A percentile compares a stretch with the other conserved stretches of the same genome.
Conservation (phyloP, 2,329 filamentous ascomycete species). For the Penicillium occitanis region DNA sequence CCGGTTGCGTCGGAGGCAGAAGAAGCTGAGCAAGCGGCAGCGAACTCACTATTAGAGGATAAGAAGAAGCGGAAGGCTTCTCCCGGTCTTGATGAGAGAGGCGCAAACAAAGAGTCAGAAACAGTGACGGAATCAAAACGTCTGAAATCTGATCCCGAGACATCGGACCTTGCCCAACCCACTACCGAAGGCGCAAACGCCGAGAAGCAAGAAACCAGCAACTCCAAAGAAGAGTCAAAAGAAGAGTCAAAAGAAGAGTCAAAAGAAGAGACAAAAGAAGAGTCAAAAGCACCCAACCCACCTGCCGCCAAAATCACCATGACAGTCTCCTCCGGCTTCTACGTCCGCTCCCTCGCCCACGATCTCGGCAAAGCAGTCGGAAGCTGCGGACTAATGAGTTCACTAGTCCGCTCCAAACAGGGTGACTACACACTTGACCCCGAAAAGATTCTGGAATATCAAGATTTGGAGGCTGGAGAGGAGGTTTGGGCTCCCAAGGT, state of each 20-base stretch:
- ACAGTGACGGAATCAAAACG: not conserved
- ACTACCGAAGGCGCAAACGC: slow-evolving; percentile 8
- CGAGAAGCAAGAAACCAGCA: not conserved
- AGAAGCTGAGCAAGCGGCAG: slow-evolving; percentile 19
- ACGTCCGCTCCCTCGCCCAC: slow-evolving; percentile 90
- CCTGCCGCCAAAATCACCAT: slow-evolving; percentile 81
- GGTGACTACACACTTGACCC: slow-evolving; percentile 72
- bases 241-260: slow-evolving; percentile 16
- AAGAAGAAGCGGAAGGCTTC: slow-evolving; percentile 36
- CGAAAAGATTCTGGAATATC: slow-evolving; percentile 73
- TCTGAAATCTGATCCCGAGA: slow-evolving; percentile 15
- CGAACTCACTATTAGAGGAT: slow-evolving; percentile 15
- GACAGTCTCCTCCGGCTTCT: slow-evolving; percentile 94
- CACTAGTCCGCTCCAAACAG: slow-evolving; percentile 77
- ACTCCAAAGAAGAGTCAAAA: slow-evolving; percentile 9
- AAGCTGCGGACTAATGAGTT: slow-evolving; percentile 82
- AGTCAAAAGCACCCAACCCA: not conserved
- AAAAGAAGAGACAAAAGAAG: slow-evolving; percentile 17
- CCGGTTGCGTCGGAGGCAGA: slow-evolving; percentile 27
- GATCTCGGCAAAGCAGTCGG: slow-evolving; percentile 81
- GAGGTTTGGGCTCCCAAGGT: slow-evolving; percentile 80
- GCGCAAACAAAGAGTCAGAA: not conserved
- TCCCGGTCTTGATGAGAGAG: slow-evolving; percentile 24
- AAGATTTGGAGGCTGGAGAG: slow-evolving; percentile 73
- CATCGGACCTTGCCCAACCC: slow-evolving; percentile 23